phyloP scores from a whole-genome alignment of 768 basidiomycete species.

The Dictyophora rubrovolvata region DNA sequence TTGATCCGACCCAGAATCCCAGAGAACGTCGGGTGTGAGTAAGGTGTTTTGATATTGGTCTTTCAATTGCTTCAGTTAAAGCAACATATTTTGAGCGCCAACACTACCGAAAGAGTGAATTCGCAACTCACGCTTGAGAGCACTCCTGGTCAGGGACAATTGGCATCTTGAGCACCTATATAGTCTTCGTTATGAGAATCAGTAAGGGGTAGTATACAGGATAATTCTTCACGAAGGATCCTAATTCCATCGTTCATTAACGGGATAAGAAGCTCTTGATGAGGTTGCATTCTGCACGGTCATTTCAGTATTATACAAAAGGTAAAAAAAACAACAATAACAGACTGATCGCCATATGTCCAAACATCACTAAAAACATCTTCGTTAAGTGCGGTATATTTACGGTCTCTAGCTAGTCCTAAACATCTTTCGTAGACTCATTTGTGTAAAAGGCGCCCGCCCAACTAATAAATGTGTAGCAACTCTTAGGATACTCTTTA shows the following conservation, averaged over 20 bases:
- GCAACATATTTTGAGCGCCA: background rate
- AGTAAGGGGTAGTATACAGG: background rate
- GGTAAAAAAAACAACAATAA: background rate
- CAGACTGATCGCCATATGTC: conserved; percentile 4
- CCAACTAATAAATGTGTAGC: conserved; percentile 18
- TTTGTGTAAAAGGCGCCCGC: conserved; percentile 5
- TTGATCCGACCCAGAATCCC: conserved; percentile 14
- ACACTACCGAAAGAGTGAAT: background rate
- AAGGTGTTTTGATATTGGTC: conserved; percentile 18
- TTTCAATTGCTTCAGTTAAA: conserved; percentile 17
- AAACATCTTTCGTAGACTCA: conserved; percentile 1
- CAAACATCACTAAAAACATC: conserved; percentile 2
- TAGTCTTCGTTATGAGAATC: conserved; percentile 15
- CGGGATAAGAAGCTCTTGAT: conserved; percentile 18
- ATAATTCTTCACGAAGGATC: conserved; percentile 8
- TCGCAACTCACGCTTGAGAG: conserved; percentile 20
- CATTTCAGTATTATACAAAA: background rate
- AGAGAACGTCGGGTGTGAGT: conserved; percentile 19
- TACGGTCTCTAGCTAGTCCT: conserved; percentile 5
- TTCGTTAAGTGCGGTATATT: background rate
- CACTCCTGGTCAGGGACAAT: conserved; percentile 22
- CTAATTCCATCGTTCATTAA: conserved; percentile 21
- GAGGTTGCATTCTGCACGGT: conserved; percentile 10
- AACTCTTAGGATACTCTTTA: background rate
- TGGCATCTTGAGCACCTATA: conserved; percentile 22